Evolutionary conservation across 1,139 yeast genomes (phyloP).

Genomic region (Hansenula anomala): DNA sequence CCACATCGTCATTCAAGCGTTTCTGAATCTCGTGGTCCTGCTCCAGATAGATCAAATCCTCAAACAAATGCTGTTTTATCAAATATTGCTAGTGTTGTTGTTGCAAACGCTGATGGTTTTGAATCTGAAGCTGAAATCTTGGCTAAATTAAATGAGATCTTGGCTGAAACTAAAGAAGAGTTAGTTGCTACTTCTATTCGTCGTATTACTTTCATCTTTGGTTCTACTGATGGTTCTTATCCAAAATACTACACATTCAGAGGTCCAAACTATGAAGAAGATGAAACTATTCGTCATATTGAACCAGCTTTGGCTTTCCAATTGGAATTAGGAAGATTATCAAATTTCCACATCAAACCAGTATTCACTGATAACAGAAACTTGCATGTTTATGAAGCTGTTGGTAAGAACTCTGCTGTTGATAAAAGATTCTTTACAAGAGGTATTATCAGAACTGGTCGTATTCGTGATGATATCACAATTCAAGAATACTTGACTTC

Average conservation of each 20-base stretch:
- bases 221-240: constrained; percentile 77
- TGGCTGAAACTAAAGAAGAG: constrained; percentile 67
- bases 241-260: constrained; percentile 96
- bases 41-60: constrained; percentile 38
- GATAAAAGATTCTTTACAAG: constrained; percentile 95
- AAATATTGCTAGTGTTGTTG: constrained; percentile 78
- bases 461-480: constrained; percentile 86
- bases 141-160: constrained; percentile 55
- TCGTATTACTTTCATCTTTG: constrained; percentile 88
- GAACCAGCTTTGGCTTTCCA: constrained; percentile 99
- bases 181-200: constrained; percentile 70
- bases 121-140: constrained; percentile 67
- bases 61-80: constrained; percentile 40
- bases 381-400: constrained; percentile 94
- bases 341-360: constrained; percentile 91
- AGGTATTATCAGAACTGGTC: constrained; percentile 95
- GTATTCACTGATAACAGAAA: constrained; percentile 96
- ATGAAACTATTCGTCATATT: constrained; percentile 91
- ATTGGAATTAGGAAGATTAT: constrained; percentile 88
- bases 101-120: constrained; percentile 72
- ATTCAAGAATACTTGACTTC: constrained; percentile 92
- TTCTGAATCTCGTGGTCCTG: constrained; percentile 32
- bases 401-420: constrained; percentile 88
- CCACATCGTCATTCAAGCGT: constrained; percentile 37
- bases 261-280: constrained; percentile 78